Evolutionary conservation across 1,284 basidiomycete genomes (phyloP), one percentile per base, ranked within the genome.

Genomic region (Trichosporon ovoides): DNA sequence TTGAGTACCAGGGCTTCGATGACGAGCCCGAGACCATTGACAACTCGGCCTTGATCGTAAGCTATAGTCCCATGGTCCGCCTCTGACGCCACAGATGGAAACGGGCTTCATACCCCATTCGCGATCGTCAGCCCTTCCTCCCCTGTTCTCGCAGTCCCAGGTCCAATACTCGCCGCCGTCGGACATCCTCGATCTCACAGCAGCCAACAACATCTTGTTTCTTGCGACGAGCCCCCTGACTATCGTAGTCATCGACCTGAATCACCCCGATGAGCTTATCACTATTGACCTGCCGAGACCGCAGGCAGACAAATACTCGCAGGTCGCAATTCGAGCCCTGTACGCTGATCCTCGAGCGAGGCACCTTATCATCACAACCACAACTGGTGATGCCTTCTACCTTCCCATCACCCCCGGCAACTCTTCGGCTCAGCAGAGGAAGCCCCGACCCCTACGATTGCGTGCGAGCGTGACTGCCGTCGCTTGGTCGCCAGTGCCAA

Each of bases 341-440:
- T 94, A 91, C 76, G 84, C 89, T 69, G 94, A 98, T 74, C 93
- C 95, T 7, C 89, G 90, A 0, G 94, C 92, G 3, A 82, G 87
- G 24, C 96, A 98, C 76, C 83, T 95, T 48, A 77, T 98, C 50
- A 81, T 96, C 55, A 89, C 90, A 0, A 93, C 91, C 28, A 80
- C 81, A 14, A 86, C 90, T 67, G 93, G 92, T 50, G 93, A 98
- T 72, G 94, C 92, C 63, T 98, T 90, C 85, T 98, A 98, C 75
- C 81, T 92, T 3, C 71, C 74, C 13, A 63, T 92, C 82, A 67
- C 67, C 37, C 69, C 70, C 11, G 68, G 69, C 4, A 68, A 73
- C 43, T 57, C 66, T 0, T 63, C 65, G 12, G 65, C 68, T 11
- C 75, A 83, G 84, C 62, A 83, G 4, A 59, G 87, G 77, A 89